These are phyloP conservation scores for Geotrichum australiense DNA, from an alignment of 1,139 yeast species.

Conservation along the genomic window DNA sequence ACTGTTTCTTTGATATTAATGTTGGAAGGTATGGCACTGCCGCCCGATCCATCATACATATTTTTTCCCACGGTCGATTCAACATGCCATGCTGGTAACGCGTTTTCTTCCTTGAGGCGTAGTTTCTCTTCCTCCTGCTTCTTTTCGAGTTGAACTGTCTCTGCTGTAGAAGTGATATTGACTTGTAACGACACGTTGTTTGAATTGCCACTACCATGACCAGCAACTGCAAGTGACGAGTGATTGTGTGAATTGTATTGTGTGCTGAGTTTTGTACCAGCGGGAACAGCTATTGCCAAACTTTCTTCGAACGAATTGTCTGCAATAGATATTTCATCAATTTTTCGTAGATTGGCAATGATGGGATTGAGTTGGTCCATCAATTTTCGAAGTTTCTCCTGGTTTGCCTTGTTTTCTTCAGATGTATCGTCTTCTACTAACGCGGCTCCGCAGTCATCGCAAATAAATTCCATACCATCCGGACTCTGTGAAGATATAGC, in stretches of 20 bases:
- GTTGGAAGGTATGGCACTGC: slow-evolving; percentile 17
- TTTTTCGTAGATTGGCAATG: slow-evolving; percentile 71
- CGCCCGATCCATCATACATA: slow-evolving; percentile 14
- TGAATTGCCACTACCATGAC: slow-evolving; percentile 22
- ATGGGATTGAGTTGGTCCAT: slow-evolving; percentile 90
- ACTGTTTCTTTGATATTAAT: slow-evolving; percentile 28
- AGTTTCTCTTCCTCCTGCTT: slow-evolving; percentile 64
- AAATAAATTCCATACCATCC: slow-evolving; percentile 72
- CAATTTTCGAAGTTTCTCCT: slow-evolving; percentile 70
- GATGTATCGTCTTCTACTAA: slow-evolving; percentile 85
- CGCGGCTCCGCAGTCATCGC: slow-evolving; percentile 73
- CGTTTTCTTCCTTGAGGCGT: slow-evolving; percentile 67
- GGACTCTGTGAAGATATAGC: slow-evolving; percentile 76
- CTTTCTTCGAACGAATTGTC: slow-evolving; percentile 85
- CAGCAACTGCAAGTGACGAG: slow-evolving; percentile 13
- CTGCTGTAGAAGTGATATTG: slow-evolving; percentile 86
- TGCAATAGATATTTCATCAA: slow-evolving; percentile 78
- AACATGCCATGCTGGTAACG: slow-evolving; percentile 94
- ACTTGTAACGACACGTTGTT: slow-evolving; percentile 68
- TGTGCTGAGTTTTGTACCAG: slow-evolving; percentile 32
- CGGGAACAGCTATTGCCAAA: slow-evolving; percentile 68
- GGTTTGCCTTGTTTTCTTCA: slow-evolving; percentile 73
- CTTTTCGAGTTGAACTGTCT: slow-evolving; percentile 47
- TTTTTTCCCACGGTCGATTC: slow-evolving; percentile 71
- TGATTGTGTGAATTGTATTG: slow-evolving; percentile 19